Evolutionary conservation across 2,329 filamentous ascomycete genomes (phyloP).

Genomic region (Thermothelomyces thermophilus): DNA sequence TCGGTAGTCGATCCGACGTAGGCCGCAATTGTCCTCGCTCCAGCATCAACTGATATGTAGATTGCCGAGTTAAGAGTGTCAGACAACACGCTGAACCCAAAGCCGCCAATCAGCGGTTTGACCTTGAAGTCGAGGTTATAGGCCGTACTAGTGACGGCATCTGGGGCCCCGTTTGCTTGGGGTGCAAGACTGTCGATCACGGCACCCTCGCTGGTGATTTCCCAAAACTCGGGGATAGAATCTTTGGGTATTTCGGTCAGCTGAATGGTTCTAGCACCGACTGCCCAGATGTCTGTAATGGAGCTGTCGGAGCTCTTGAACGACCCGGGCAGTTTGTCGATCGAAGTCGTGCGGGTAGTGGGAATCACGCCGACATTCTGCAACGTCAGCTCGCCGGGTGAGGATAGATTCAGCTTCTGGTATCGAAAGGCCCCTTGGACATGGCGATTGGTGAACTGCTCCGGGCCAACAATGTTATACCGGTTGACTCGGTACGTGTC

Average conservation of each 20-base stretch:
- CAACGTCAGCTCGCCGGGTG: neutral
- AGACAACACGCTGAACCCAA: conserved; percentile 1
- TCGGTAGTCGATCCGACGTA: neutral
- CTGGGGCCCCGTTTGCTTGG: neutral
- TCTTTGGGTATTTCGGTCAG: neutral
- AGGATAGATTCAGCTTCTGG: neutral
- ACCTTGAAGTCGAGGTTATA: conserved; percentile 1
- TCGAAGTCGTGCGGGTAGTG: neutral
- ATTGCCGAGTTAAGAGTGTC: neutral
- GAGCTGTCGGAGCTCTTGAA: neutral
- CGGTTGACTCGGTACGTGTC: neutral
- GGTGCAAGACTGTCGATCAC: neutral
- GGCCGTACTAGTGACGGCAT: neutral
- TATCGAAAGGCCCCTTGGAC: neutral
- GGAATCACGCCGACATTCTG: neutral
- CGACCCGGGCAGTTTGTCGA: neutral
- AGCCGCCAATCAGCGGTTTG: neutral
- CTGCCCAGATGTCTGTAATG: neutral
- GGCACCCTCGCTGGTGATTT: neutral
- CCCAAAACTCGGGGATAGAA: neutral
- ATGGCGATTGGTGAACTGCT: neutral
- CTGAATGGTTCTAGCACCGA: neutral
- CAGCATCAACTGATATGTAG: neutral
- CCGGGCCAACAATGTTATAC: neutral
- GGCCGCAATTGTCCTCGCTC: neutral